Evolutionary conservation across 495 filamentous ascomycete genomes (phyloP), one percentile per base, ranked within the genome.

Genomic region (Terfezia boudieri): DNA sequence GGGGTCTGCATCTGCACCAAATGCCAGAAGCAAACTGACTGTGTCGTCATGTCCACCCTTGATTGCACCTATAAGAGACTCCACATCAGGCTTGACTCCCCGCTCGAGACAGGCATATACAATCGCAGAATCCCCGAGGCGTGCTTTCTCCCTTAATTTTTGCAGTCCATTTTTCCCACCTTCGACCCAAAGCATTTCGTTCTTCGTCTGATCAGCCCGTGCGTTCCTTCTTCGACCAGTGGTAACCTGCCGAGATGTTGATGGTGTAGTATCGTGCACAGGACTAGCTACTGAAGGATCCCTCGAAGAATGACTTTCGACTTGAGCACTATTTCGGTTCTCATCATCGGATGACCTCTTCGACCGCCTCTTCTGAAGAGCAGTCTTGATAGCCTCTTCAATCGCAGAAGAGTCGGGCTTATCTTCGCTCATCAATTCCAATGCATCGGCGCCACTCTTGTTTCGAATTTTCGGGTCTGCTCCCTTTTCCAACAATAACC

Each of bases 391-490:
- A 2, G 69, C 68, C 9, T 68, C 67, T 55, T 73, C 71, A 37
- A 82, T 78, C 54, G 80, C 78, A 36, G 72, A 51, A 23, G 55
- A 57, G 17, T 60, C 54, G 35, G 69, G 60, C 2, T 51, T 48
- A n/a, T 55, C 55, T 9, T 63, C 61, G 17, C 55, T 56, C 20
- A 94, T 75, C 54, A 88, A 71, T 57, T 95, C 89, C 36, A 88
- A 75, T 2, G 89, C 86, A 56, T 90, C 84, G 61, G 89, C 77
- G 7, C 90, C 90, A 59, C 85, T 80, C 2, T 79, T 78, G 64
- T 96, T 94, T 14, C 85, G 76, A 55, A 82, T 81, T 46, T 84
- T 80, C 17, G 90, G 92, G 60, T 98, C 88, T 7, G 88, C 86
- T 36, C 87, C 86, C 22, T 84, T 83, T 36, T 81, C 77, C 9